Percentiles rank a stretch among this genome's conserved stretches.
Conservation (phyloP, 306 rosid species). For the Lathyrus sativus region DNA sequence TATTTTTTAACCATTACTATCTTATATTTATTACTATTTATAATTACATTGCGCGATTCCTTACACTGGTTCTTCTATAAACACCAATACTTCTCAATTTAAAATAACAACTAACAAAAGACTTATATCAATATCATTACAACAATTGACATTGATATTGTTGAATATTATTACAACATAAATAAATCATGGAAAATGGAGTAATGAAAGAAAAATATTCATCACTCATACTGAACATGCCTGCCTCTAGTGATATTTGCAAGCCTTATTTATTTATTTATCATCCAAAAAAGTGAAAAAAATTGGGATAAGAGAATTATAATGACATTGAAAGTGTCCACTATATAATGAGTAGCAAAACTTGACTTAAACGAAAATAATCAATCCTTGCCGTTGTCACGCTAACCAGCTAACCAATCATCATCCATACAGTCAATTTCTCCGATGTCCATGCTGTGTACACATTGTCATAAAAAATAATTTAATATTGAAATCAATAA, state of each 20-base stretch:
- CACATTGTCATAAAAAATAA: constrained; percentile 9
- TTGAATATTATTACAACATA: constrained; percentile 26
- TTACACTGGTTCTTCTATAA: no score
- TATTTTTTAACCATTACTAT: no score
- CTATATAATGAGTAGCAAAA: constrained; percentile 37
- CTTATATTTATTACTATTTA: no score
- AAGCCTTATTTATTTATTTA: constrained; percentile 64
- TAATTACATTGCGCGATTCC: no score
- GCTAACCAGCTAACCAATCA: constrained; percentile 90
- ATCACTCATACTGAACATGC: constrained; percentile 42
- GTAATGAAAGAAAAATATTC: constrained; percentile 31
- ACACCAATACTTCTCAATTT: no score
- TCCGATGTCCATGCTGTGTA: constrained; percentile 80
- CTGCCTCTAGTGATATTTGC: constrained; percentile 47
- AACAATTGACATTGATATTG: constrained; percentile 9
- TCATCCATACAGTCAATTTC: constrained; percentile 81
- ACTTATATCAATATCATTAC: no score
- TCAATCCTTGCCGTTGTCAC: constrained; percentile 48
- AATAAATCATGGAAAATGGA: constrained; percentile 13
- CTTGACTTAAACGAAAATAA: constrained; percentile 51
- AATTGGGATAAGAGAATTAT: constrained; percentile 12
- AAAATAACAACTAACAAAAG: neutral
- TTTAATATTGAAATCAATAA: neutral
- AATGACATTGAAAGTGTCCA: constrained; percentile 28
- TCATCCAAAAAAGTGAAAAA: constrained; percentile 32